Evolutionary conservation across 768 basidiomycete species (phyloP), one percentile per base, ranked within the genome.

Genomic region (Boletus pseudo-olivaceus): DNA sequence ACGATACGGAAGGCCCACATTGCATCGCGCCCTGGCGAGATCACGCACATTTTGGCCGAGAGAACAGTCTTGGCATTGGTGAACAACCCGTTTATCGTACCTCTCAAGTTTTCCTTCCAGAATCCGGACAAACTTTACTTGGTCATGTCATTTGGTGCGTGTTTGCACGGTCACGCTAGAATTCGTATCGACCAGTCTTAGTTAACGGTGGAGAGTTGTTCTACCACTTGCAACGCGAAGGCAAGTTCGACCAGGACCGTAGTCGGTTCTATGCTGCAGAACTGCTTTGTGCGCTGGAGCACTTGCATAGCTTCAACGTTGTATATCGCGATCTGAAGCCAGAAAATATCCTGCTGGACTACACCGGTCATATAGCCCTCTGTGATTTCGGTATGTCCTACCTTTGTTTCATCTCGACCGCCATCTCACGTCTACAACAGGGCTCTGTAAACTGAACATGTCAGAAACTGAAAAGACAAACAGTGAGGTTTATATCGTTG

Each of bases 261-360:
- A 94, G 90, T 69, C 84, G 96, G 33, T 99, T 96, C 75, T 99
- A 99, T 67, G 96, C 96, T 4, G 94, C 96, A n/a, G 96, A 99
- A 72, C 77, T 99, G 32, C 78, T 99, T 8, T 89, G 91, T 64
- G 96, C 96, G 0, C 74, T 99, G 60, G 96, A 99, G 69, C 95
- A 98, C 75, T 71, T 99, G 52, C 96, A 99, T 63, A 84, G 90
- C 47, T 98, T 98, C 78, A 97, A 99, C 67, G 96, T 99, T 32
- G 93, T 99, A 35, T 98, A 98, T 73, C 91, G 95, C 42, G 96
- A 99, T 70, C 75, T 99, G 61, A 99, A 99, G 68, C 96, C 96
- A 12, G 96, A 99, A 73, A 99, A 99, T 70, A 99, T 98, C 66
- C 75, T 99, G 5, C 75, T 99, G 46, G 96, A 98, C 72, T 98